Conservation (phyloP, 2,329 filamentous ascomycete genomes). For the Coniochaeta hoffmannii region DNA sequence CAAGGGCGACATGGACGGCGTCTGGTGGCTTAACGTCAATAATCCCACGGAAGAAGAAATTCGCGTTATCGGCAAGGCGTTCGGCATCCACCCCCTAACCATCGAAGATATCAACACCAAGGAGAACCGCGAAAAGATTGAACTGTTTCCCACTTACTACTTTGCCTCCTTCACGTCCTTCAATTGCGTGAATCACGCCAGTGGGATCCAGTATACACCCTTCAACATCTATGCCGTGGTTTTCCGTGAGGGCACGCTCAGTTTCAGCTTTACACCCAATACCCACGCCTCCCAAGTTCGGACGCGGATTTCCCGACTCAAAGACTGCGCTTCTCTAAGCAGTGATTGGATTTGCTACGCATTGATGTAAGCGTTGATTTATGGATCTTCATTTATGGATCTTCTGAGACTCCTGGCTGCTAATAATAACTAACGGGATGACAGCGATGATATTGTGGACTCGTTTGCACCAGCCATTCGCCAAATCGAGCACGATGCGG, state of each 20-base stretch:
- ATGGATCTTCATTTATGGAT: too few relatives aligned
- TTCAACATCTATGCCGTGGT: constrained; percentile 97
- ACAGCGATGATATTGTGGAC: constrained; percentile 91
- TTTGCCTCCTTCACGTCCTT: constrained; percentile 97
- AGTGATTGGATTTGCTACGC: constrained; percentile 99
- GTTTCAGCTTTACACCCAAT: constrained; percentile 87
- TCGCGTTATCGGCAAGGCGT: constrained; percentile 81
- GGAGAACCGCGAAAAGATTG: constrained; percentile 95
- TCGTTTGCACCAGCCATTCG: constrained; percentile 86
- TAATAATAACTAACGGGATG: not conserved
- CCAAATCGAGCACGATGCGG: constrained; percentile 80
- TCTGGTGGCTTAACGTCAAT: constrained; percentile 98
- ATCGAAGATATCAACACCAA: constrained; percentile 94
- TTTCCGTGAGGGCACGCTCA: constrained; percentile 89
- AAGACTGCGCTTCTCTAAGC: constrained; percentile 90
- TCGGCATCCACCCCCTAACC: constrained; percentile 90
- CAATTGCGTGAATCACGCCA: constrained; percentile 60
- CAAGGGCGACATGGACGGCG: constrained; percentile 60
- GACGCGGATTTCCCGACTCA: constrained; percentile 83
- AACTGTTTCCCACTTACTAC: constrained; percentile 95
- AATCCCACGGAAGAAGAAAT: constrained; percentile 86
- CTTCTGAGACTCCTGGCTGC: not conserved
- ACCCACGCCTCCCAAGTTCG: constrained; percentile 83
- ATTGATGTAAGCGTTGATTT: constrained; percentile 67
- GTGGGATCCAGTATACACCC: constrained; percentile 80